Percentiles rank a stretch among this genome's conserved stretches.
These are phyloP conservation scores for Eragrostis curvula DNA, from an alignment of 176 grass and related monocot genomes.

Conservation along the genomic window DNA sequence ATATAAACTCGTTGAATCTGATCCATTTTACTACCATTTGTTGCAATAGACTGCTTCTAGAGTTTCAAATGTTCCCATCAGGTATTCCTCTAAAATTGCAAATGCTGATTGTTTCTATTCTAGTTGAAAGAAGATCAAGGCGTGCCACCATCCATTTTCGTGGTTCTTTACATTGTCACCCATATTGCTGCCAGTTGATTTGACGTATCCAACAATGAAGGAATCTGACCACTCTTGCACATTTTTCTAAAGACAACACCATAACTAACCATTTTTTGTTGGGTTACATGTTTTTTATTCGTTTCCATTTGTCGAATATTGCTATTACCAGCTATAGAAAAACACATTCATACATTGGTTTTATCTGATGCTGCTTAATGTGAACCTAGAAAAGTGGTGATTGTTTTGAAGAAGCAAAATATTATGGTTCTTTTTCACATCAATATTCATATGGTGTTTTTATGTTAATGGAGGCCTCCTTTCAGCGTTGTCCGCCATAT, in stretches of 20 bases:
- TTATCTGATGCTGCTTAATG: not conserved
- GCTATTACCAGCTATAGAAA: not conserved
- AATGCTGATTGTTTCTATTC: not conserved
- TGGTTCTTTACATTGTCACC: not conserved
- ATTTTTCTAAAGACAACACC: not conserved
- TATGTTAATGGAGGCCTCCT: not conserved
- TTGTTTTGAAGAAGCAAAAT: not conserved
- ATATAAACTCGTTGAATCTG: not conserved
- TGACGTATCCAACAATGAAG: not conserved
- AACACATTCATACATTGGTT: not conserved
- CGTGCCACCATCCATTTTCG: not conserved
- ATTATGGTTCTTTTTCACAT: not conserved
- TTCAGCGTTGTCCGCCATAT: not conserved
- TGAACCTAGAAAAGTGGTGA: not conserved
- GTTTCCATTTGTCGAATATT: too few relatives aligned
- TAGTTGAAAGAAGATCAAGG: not conserved
- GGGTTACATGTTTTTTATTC: not conserved
- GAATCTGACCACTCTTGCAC: not conserved
- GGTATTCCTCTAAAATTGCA: not conserved
- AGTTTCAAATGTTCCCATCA: not conserved
- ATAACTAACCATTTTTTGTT: not conserved
- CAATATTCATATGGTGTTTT: not conserved
- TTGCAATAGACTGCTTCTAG: not conserved
- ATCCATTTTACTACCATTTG: not conserved
- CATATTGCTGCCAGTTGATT: not conserved